These are phyloP conservation scores for Polyporus arcularius DNA, from an alignment of 768 basidiomycete genomes.

Conservation along the genomic window DNA sequence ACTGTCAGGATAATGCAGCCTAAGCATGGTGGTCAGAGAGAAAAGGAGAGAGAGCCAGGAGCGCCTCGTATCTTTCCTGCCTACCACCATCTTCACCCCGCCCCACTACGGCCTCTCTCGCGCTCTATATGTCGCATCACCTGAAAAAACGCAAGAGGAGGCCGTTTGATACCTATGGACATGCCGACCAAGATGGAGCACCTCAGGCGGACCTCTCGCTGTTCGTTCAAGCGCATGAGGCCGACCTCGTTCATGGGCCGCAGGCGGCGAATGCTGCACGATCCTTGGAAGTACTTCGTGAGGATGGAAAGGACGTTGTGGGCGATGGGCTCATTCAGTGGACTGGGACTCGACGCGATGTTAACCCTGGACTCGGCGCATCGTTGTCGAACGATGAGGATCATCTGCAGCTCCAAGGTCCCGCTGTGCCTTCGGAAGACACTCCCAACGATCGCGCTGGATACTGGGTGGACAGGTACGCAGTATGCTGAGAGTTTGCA, in stretches of 20 bases:
- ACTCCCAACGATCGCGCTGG: slow-evolving; percentile 27
- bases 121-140: background rate
- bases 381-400: slow-evolving; percentile 5
- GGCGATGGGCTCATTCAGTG: slow-evolving; percentile 37
- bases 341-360: background rate
- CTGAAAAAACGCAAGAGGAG: background rate
- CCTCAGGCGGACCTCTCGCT: slow-evolving; percentile 25
- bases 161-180: background rate
- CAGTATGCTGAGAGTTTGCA: slow-evolving; percentile 14
- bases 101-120: too few relatives aligned
- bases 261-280: slow-evolving; percentile 40
- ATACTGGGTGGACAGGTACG: slow-evolving; percentile 87
- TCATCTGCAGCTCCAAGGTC: slow-evolving; percentile 5
- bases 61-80: too few relatives aligned
- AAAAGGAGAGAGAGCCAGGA: too few relatives aligned
- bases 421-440: background rate
- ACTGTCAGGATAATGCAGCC: too few relatives aligned
- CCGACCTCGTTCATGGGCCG: slow-evolving; percentile 62
- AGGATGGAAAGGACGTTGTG: slow-evolving; percentile 16
- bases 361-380: too few relatives aligned
- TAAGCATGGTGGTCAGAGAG: too few relatives aligned
- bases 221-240: slow-evolving; percentile 72
- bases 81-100: too few relatives aligned
- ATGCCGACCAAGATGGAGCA: background rate
- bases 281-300: slow-evolving; percentile 33